phyloP scores from a whole-genome alignment of 129 eudicot species.

The Flaveria linearis region DNA sequence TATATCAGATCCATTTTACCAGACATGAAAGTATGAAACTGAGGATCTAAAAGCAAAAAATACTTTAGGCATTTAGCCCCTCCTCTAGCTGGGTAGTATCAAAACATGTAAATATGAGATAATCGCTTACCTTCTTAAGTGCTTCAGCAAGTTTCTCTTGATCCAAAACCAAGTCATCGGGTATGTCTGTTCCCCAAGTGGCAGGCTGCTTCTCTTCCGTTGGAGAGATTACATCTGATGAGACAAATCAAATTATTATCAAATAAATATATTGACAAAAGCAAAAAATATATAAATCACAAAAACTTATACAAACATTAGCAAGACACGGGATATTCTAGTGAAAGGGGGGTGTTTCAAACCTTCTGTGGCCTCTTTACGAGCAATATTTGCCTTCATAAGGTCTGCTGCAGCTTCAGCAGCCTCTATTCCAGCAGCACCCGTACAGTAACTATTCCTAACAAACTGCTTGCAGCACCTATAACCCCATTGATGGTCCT shows the following conservation, averaged over 20 bases:
- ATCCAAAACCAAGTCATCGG: constrained; percentile 78
- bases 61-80: not conserved
- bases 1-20: not conserved
- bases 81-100: not conserved
- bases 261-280: not conserved
- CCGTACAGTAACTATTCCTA: constrained; percentile 88
- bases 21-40: constrained; percentile 4
- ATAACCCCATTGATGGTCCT: constrained; percentile 89
- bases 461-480: constrained; percentile 75
- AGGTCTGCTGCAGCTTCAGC: constrained; percentile 86
- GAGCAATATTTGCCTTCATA: constrained; percentile 90
- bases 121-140: constrained; percentile 59
- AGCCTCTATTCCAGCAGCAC: constrained; percentile 96
- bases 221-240: constrained; percentile 44
- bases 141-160: constrained; percentile 63
- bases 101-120: not conserved
- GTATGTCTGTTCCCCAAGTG: constrained; percentile 90
- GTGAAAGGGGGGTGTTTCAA: not conserved
- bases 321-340: not conserved
- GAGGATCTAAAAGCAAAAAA: not conserved
- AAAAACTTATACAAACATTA: not conserved
- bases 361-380: constrained; percentile 77
- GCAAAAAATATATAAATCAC: too few relatives aligned
- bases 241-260: not conserved
- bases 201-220: constrained; percentile 68